phyloP scores from a whole-genome alignment of 495 filamentous ascomycete species.

The Xylaria cubensis region DNA sequence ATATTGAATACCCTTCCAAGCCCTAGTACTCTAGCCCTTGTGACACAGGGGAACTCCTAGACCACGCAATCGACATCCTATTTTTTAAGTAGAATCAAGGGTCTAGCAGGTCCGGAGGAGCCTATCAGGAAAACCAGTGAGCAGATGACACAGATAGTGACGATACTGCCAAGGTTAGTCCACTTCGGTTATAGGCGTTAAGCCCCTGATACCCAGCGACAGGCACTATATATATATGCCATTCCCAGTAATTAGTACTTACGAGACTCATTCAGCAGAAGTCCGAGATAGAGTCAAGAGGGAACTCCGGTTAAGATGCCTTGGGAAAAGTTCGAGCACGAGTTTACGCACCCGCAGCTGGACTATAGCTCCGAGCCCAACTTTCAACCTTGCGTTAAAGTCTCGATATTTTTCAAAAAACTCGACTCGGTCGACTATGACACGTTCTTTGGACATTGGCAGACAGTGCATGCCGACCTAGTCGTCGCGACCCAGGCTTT shows the following conservation, averaged over 20 bases:
- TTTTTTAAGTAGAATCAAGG: neutral
- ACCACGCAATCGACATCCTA: neutral
- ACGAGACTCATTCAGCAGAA: neutral
- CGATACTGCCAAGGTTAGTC: neutral
- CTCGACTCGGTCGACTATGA: neutral
- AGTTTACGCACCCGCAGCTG: neutral
- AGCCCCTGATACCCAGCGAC: neutral
- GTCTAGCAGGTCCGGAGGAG: neutral
- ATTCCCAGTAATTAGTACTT: neutral
- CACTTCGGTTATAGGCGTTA: constrained; percentile 4
- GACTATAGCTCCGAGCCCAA: constrained; percentile 1
- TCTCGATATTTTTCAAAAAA: neutral
- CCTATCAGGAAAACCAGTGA: neutral
- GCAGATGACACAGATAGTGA: neutral
- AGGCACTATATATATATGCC: neutral
- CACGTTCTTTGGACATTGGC: neutral
- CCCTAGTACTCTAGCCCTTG: no score
- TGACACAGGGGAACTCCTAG: no score
- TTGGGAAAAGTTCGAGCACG: neutral
- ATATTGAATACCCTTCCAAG: no score
- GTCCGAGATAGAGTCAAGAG: neutral
- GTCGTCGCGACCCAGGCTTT: neutral
- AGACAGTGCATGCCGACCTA: neutral
- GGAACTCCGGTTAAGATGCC: neutral
- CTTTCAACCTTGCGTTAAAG: neutral